phyloP scores from a whole-genome alignment of 2,329 filamentous ascomycete species.

The Mycosphaerella sp. region DNA sequence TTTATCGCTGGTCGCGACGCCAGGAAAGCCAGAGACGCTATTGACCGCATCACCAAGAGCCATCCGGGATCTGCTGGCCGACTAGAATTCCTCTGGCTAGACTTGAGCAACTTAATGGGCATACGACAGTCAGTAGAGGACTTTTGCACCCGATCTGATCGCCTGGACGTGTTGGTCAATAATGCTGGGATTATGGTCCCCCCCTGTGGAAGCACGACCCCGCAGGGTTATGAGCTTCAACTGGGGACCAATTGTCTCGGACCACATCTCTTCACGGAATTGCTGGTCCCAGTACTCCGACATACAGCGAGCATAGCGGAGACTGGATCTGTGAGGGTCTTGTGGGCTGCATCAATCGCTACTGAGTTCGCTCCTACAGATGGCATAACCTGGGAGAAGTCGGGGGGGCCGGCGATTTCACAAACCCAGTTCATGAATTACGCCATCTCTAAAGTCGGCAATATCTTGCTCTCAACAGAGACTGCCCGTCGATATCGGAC shows the following conservation, averaged over 20 bases:
- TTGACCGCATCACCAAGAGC: conserved; percentile 39
- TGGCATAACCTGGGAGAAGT: conserved; percentile 3
- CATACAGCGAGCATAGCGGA: conserved; percentile 24
- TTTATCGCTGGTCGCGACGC: conserved; percentile 49
- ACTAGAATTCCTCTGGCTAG: conserved; percentile 45
- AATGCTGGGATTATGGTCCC: conserved; percentile 34
- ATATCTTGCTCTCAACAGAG: conserved; percentile 26
- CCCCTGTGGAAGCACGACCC: conserved; percentile 32
- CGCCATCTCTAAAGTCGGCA: conserved; percentile 27
- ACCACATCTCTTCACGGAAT: conserved; percentile 31
- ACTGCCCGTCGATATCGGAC: conserved; percentile 14
- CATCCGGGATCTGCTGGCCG: conserved; percentile 36
- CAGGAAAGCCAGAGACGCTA: conserved; percentile 42
- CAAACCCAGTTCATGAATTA: conserved; percentile 24
- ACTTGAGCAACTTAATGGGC: conserved; percentile 36
- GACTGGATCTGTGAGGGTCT: conserved; percentile 27
- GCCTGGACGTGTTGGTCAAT: conserved; percentile 39
- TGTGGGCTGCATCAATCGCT: conserved; percentile 29
- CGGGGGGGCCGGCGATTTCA: neutral
- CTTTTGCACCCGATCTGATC: conserved; percentile 34
- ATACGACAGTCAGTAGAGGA: conserved; percentile 32
- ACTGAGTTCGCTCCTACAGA: conserved; percentile 19
- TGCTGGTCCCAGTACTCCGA: conserved; percentile 30
- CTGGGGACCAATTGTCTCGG: conserved; percentile 35
- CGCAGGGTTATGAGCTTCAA: conserved; percentile 33